These are phyloP conservation scores for Cyberlindnera euphorbiiphila DNA, from an alignment of 805 yeast species.

Conservation along the genomic window DNA sequence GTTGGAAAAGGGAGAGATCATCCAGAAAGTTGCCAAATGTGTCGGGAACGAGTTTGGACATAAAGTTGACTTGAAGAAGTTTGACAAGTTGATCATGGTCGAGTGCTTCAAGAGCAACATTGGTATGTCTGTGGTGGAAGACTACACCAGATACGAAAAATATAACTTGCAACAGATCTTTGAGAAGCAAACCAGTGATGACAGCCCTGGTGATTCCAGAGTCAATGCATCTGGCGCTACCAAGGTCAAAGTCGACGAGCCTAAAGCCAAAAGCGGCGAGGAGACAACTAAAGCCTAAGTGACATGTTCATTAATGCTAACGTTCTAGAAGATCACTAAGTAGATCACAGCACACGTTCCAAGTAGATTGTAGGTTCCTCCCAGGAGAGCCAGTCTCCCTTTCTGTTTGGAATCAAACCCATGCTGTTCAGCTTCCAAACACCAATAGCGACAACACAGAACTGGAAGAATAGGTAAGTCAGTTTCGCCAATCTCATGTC, in stretches of 20 bases:
- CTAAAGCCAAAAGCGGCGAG: background rate
- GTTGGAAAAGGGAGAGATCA: constrained; percentile 68
- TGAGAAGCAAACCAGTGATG: constrained; percentile 33
- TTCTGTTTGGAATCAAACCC: constrained; percentile 88
- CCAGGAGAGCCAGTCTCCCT: constrained; percentile 92
- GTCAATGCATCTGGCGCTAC: constrained; percentile 12
- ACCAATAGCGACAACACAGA: constrained; percentile 67
- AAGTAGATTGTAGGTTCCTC: constrained; percentile 40
- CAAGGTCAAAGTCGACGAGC: constrained; percentile 1
- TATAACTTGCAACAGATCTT: constrained; percentile 82
- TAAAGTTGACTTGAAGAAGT: constrained; percentile 72
- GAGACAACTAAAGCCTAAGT: background rate
- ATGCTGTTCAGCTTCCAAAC: constrained; percentile 78
- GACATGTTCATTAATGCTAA: too few species aligned
- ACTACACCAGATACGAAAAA: constrained; percentile 57
- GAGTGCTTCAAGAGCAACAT: constrained; percentile 87
- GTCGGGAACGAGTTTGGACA: constrained; percentile 73
- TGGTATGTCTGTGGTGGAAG: constrained; percentile 80
- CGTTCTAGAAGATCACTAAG: too few species aligned
- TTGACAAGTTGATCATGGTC: constrained; percentile 73
- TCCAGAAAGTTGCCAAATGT: constrained; percentile 62
- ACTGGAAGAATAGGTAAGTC: constrained; percentile 41
- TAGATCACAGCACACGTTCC: constrained; percentile 10
- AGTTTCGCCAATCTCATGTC: constrained; percentile 29
- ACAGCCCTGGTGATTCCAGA: constrained; percentile 15